Base-by-base conservation (phyloP, 805 yeast species). In the Candida vaughaniae region DNA sequence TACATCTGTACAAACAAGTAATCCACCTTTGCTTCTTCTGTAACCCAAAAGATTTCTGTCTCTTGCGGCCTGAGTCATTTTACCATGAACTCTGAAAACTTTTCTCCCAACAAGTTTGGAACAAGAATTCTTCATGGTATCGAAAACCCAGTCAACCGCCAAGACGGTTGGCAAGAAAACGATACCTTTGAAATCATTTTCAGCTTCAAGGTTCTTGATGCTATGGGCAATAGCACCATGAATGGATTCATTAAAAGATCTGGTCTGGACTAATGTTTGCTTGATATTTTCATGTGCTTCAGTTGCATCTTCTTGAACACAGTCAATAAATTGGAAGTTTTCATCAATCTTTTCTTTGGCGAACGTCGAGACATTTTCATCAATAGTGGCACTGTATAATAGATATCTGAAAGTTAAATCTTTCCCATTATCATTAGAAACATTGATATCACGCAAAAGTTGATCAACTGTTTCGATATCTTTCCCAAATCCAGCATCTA, bases 311-410 rank as follows among this genome's bases (percentile, higher is more conserved):
- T 75, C 73, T 42, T 79, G 80, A 31, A 85, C 84, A 35, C 95
- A 84, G 60, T 90, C 88, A 39, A 88, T 71, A 51, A 68, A 82
- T 33, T 70, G 65, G 57, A 74, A 81, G 37, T 73, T 65, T 20
- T 55, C 55, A 34, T 80, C 80, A 58, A 81, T 69, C 42, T 78
- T 71, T 17, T 62, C 56, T 38, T 66, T 66, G 14, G 96, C 93
- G 59, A 90, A 77, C 6, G 61, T 52, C 38, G 75, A 71, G 28
- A 89, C 93, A 29, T 73, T 71, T 22, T 74, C 66, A 54, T 83
- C 88, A 47, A 88, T 77, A 18, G 98, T 90, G 15, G 98, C 98
- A 49, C 95, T 85, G 56, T 86, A 90, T 51, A 90, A 68, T 48
- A 87, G 67, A 18, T 89, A 79, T 50, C 83, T 85, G 47, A 80